phyloP scores from a whole-genome alignment of 805 yeast species.

The Myxozyma sirexii region DNA sequence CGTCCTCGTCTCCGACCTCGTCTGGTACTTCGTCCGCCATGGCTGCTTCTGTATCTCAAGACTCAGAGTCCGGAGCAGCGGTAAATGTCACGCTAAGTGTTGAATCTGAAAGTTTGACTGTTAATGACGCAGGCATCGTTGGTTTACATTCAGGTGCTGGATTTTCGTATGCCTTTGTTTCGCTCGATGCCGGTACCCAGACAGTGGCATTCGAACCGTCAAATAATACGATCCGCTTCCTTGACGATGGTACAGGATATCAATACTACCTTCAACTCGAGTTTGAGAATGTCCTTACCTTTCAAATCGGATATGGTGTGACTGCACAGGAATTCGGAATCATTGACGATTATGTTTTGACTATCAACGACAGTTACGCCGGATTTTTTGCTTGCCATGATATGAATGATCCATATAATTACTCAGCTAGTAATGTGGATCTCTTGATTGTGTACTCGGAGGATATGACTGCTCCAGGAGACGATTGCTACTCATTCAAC shows the following conservation, averaged over 20 bases:
- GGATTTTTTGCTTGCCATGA: constrained; percentile 48
- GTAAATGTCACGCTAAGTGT: neutral
- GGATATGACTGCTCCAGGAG: neutral
- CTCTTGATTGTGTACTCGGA: neutral
- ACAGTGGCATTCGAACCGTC: constrained; percentile 3
- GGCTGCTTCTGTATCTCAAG: neutral
- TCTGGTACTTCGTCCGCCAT: neutral
- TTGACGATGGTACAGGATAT: neutral
- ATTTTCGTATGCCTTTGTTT: constrained; percentile 2
- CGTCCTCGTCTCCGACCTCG: neutral
- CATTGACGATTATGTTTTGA: neutral
- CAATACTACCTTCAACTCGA: neutral
- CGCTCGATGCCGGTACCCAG: neutral
- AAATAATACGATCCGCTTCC: neutral
- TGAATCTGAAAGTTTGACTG: constrained; percentile 29
- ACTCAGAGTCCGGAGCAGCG: neutral
- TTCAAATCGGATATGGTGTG: neutral
- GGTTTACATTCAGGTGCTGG: constrained; percentile 10
- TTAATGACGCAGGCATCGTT: constrained; percentile 40
- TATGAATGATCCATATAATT: constrained; percentile 9
- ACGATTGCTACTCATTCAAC: neutral
- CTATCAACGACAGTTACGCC: neutral
- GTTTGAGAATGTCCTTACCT: neutral
- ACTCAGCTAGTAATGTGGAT: constrained; percentile 9
- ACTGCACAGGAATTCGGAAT: neutral